Evolutionary conservation across 169 alveolate genomes (phyloP).

Genomic region (Hepatocystis sp.): DNA sequence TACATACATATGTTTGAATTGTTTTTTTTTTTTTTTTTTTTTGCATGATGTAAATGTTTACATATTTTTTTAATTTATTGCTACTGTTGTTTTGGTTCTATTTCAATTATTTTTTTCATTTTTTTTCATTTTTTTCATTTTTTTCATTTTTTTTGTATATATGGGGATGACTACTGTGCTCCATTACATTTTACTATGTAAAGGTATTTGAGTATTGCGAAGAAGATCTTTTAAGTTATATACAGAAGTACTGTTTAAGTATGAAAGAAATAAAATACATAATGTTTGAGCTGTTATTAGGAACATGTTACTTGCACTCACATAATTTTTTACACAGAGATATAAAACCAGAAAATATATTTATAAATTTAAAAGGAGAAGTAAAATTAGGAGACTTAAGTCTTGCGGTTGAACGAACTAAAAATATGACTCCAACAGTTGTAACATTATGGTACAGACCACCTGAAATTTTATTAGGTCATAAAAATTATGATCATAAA

Average conservation of each 20-base stretch:
- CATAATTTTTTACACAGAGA: conserved; percentile 82
- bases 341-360: conserved; percentile 84
- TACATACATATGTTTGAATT: no score
- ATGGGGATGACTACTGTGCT: no score
- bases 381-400: conserved; percentile 85
- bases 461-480: conserved; percentile 89
- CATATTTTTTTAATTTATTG: no score
- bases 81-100: no score
- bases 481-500: conserved; percentile 86
- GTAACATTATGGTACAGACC: conserved; percentile 91
- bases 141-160: no score
- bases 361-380: conserved; percentile 78
- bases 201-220: conserved; percentile 71
- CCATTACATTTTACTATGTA: no score
- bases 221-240: conserved; percentile 38
- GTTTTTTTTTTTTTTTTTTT: no score
- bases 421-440: conserved; percentile 80
- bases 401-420: conserved; percentile 78
- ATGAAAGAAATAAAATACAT: conserved; percentile 81
- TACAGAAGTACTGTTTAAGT: conserved; percentile 24
- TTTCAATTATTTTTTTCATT: no score
- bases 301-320: conserved; percentile 77
- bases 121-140: no score
- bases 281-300: conserved; percentile 78
- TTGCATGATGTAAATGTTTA: no score